These are phyloP conservation scores for Nothophoma quercina DNA, from an alignment of 2,329 filamentous ascomycete species.

Conservation along the genomic window DNA sequence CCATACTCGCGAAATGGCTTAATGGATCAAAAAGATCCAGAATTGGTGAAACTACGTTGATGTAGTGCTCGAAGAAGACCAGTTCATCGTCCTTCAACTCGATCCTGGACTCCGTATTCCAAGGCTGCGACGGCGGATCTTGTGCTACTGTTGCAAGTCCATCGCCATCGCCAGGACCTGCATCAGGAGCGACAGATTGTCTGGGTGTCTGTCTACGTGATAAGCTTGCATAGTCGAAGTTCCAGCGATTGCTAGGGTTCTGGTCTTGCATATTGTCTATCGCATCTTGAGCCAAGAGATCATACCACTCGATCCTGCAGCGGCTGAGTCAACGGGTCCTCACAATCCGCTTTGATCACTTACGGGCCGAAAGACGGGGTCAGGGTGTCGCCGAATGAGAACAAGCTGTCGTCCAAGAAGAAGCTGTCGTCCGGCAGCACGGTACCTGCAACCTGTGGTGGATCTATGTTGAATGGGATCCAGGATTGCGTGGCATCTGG, in stretches of 20 bases:
- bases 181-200: constrained; percentile 40
- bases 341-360: neutral
- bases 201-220: constrained; percentile 50
- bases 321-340: neutral
- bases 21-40: constrained; percentile 56
- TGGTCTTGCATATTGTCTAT: constrained; percentile 41
- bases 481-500: constrained; percentile 20
- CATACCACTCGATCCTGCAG: constrained; percentile 55
- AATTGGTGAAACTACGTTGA: constrained; percentile 48
- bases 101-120: constrained; percentile 33
- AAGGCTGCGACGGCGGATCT: constrained; percentile 26
- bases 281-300: constrained; percentile 55
- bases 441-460: constrained; percentile 25
- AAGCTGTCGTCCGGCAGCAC: constrained; percentile 33
- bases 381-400: constrained; percentile 39
- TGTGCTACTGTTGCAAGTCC: constrained; percentile 11
- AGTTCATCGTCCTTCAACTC: constrained; percentile 47
- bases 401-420: constrained; percentile 32
- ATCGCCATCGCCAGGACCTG: constrained; percentile 9
- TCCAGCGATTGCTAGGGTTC: constrained; percentile 44
- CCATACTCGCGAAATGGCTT: constrained; percentile 46
- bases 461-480: constrained; percentile 22
- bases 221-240: constrained; percentile 53
- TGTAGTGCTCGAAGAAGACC: constrained; percentile 50
- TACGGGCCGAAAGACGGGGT: constrained; percentile 52